phyloP scores from a whole-genome alignment of 768 basidiomycete genomes.

The Leccinum subtestaceum region DNA sequence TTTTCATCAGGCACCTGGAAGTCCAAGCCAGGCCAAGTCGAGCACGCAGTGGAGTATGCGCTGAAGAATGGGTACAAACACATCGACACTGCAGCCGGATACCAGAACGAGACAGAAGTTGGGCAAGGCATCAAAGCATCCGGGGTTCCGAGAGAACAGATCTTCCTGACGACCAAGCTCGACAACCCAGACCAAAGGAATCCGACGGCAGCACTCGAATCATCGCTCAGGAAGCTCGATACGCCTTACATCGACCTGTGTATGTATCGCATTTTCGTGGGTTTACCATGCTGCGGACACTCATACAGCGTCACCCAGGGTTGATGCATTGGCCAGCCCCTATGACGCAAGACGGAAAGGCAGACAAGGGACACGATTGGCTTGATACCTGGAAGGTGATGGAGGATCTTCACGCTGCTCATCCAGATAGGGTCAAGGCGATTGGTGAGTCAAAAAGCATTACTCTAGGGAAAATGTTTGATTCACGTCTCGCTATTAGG shows the following conservation, averaged over 20 bases:
- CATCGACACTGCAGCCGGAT: conserved; percentile 69
- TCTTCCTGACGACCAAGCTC: conserved; percentile 82
- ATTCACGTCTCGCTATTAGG: conserved; percentile 30
- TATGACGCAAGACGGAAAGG: conserved; percentile 52
- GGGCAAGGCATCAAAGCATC: conserved; percentile 73
- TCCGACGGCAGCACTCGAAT: conserved; percentile 60
- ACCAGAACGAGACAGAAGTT: conserved; percentile 77
- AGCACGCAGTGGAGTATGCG: conserved; percentile 70
- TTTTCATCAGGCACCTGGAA: conserved; percentile 71
- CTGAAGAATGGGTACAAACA: conserved; percentile 72
- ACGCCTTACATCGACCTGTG: conserved; percentile 81
- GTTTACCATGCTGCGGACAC: neutral
- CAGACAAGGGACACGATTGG: conserved; percentile 60
- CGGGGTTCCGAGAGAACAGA: conserved; percentile 64
- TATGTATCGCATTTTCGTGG: conserved; percentile 26
- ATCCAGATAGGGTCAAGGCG: conserved; percentile 71
- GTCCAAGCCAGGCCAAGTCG: conserved; percentile 65
- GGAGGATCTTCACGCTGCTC: conserved; percentile 62
- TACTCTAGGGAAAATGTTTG: neutral
- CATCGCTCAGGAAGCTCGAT: conserved; percentile 65
- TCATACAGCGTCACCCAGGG: conserved; percentile 39
- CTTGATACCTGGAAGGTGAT: conserved; percentile 78
- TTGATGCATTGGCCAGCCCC: conserved; percentile 85
- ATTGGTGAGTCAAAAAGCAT: conserved; percentile 48
- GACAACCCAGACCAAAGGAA: conserved; percentile 60